These are phyloP conservation scores for Leishmania aethiopica DNA, from an alignment of 208 protist genomes.

Conservation along the genomic window DNA sequence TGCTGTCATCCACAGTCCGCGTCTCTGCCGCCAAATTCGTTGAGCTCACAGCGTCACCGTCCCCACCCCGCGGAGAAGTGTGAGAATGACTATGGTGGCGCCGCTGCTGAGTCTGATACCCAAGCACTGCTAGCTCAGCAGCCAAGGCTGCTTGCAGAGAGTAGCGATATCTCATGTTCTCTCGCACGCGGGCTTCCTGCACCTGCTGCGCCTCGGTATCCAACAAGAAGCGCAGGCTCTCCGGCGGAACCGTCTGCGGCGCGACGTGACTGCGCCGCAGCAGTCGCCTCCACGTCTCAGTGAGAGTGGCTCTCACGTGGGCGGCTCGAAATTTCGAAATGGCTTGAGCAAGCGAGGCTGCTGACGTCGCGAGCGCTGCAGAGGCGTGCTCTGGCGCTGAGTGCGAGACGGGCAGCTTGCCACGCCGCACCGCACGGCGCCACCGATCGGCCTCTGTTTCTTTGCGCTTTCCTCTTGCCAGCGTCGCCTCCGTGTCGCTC, in stretches of 20 bases:
- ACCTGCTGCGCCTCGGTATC: slow-evolving; percentile 38
- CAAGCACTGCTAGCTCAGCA: slow-evolving; percentile 57
- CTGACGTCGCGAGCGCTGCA: slow-evolving; percentile 10
- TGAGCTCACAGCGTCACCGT: not conserved
- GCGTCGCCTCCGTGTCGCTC: not conserved
- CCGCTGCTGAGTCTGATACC: slow-evolving; percentile 23
- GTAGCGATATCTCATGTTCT: slow-evolving; percentile 66
- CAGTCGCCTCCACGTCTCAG: slow-evolving; percentile 34
- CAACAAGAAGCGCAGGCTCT: slow-evolving; percentile 34
- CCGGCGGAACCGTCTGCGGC: slow-evolving; percentile 11
- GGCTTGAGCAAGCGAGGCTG: slow-evolving; percentile 14
- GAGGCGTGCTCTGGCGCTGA: not conserved
- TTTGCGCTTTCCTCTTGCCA: not conserved
- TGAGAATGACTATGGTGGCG: not conserved
- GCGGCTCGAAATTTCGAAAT: slow-evolving; percentile 23
- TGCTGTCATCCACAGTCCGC: not conserved
- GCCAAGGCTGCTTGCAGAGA: slow-evolving; percentile 67
- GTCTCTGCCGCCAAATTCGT: not conserved
- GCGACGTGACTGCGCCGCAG: slow-evolving; percentile 25
- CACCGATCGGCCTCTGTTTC: slow-evolving; percentile 20
- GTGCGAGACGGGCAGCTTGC: slow-evolving; percentile 8
- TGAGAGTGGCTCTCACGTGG: slow-evolving; percentile 18
- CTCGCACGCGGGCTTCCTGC: slow-evolving; percentile 42
- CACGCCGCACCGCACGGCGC: slow-evolving; percentile 31
- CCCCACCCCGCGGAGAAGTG: slow-evolving; percentile 1